Evolutionary conservation across 352 stramenopile species (phyloP).

Genomic region (Phytophthora hibernalis): DNA sequence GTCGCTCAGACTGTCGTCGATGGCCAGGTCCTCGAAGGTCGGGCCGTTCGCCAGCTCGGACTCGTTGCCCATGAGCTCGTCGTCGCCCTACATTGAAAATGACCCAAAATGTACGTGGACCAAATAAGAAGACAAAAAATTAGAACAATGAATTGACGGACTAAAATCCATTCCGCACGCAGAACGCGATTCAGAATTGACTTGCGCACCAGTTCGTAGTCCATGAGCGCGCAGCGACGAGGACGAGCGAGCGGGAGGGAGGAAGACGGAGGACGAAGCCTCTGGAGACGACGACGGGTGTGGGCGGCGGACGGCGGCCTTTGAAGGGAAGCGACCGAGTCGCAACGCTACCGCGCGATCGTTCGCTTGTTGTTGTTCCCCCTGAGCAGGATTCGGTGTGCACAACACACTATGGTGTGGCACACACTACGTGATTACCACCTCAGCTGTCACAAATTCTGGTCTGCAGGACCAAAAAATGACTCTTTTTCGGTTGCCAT

Average conservation of each 20-base stretch:
- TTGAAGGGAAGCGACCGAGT: conserved; percentile 1
- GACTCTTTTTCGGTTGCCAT: too few relatives aligned
- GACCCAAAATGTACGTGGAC: conserved; percentile 3
- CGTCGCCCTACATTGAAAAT: conserved; percentile 30
- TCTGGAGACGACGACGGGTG: neutral
- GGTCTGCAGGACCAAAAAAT: too few relatives aligned
- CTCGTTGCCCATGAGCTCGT: conserved; percentile 39
- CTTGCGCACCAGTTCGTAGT: conserved; percentile 56
- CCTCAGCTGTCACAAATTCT: too few relatives aligned
- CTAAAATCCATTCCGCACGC: neutral
- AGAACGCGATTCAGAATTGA: conserved; percentile 17
- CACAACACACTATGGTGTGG: neutral
- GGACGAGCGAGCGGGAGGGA: neutral
- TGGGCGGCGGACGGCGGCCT: neutral
- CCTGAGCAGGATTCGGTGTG: conserved; percentile 22
- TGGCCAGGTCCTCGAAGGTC: conserved; percentile 98
- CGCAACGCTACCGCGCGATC: neutral
- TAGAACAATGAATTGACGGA: conserved; percentile 33
- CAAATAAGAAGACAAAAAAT: conserved; percentile 23
- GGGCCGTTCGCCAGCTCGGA: conserved; percentile 59
- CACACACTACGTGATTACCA: too few relatives aligned
- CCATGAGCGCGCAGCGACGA: conserved; percentile 29
- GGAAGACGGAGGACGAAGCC: too few relatives aligned
- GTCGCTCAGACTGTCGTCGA: conserved; percentile 97
- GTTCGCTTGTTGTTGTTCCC: conserved; percentile 28